These are phyloP conservation scores for Malus sylvestris DNA, from an alignment of 306 rosid genomes.

Conservation along the genomic window DNA sequence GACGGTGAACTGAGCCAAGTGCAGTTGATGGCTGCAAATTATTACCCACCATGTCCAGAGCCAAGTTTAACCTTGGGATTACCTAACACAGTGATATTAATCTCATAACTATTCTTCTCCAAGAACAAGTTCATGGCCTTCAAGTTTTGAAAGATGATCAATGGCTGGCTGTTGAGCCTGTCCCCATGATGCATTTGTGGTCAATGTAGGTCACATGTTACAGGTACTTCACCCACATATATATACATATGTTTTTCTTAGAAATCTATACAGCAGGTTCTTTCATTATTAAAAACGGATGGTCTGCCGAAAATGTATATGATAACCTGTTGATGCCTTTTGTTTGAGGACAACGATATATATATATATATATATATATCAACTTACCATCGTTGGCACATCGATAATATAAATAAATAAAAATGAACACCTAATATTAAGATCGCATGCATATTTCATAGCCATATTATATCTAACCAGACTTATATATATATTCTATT, in stretches of 20 bases:
- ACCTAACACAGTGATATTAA: constrained; percentile 21
- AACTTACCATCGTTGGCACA: no score
- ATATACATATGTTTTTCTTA: no score
- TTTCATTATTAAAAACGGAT: neutral
- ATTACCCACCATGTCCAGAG: constrained; percentile 16
- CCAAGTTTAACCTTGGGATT: constrained; percentile 31
- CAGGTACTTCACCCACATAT: constrained; percentile 9
- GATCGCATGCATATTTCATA: no score
- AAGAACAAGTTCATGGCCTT: constrained; percentile 18
- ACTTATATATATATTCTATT: no score
- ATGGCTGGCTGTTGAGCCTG: constrained; percentile 46
- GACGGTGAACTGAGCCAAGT: neutral
- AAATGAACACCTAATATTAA: no score
- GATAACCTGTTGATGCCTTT: no score
- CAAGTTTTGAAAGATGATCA: constrained; percentile 43
- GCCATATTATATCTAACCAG: no score
- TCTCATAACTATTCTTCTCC: constrained; percentile 12
- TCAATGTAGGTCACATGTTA: constrained; percentile 38
- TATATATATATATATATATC: no score
- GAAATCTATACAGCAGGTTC: neutral
- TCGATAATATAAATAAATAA: no score
- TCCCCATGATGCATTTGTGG: constrained; percentile 38
- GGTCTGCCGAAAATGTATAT: no score
- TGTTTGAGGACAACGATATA: no score
- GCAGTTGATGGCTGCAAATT: neutral